Base-by-base conservation (phyloP, 257 asterid genomes). In the Nicotiana undulata region DNA sequence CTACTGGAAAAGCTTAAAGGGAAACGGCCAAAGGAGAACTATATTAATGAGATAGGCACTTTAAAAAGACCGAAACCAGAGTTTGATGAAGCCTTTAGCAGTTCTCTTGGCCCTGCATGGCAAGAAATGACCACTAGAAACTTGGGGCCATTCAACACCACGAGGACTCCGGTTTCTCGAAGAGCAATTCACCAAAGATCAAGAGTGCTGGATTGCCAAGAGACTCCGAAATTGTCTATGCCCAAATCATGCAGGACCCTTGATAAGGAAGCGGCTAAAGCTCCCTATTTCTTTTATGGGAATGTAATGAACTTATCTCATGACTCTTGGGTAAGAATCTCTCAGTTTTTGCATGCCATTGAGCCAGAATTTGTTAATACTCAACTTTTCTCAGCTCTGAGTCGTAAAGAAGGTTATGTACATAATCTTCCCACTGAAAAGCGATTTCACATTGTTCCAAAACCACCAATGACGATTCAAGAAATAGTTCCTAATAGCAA, bases 271-370 rank as follows among this genome's bases (percentile, higher is more conserved):
- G 92, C 81, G 77, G 90, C 92, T 53, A 89, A 86, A 79, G 91
- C 97, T 65, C 99, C 99, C 18, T 95, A 95, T 85, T 91, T 95
- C 75, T 86, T 93, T 75, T 93, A 88, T 22, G 99, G 97, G 76
- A 87, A 83, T 61, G 89, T 87, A 60, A 86, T 88, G 3, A 81
- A 66, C 63, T 81, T 93, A 82, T 85, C 93, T 51, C 92, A 61
- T 2, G 86, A 53, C 46, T 85, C 96, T 22, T 95, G 99, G 99
- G 91, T 64, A 80, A 93, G 88, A 85, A 84, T 95, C 74, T 89
- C 97, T 15, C 93, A 95, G 83, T 91, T 88, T 76, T 29, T 95
- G 87, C 90, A 90, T 79, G 86, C 94, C 10, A 58, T 93, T 78
- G 92, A 86, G 82, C 98, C 99, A 24, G 99, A 95, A 68, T 85